Base-by-base conservation (phyloP, 768 basidiomycete genomes). In the Imleria badia region DNA sequence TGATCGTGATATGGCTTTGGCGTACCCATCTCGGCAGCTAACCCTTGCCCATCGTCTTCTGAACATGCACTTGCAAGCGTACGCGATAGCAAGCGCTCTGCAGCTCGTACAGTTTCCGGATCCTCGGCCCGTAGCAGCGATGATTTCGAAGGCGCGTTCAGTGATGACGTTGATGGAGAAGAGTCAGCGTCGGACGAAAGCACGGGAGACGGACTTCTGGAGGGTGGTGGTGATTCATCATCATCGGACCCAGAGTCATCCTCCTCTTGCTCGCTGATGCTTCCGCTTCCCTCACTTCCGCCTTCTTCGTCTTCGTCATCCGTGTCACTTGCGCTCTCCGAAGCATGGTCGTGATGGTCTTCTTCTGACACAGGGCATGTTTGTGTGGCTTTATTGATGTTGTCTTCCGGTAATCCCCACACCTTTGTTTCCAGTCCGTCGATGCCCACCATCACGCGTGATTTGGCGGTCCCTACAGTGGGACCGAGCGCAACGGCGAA, bases 401-500 rank as follows among this genome's bases (percentile, higher is more conserved):
- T 14, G 6, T 61, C 58, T 26, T 56, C 51, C 31, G 60, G 56
- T 22, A 62, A 36, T 19, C 67, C 70, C 70, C 69, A 71, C 3
- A 67, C 54, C 26, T 55, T 82, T 17, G 76, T 74, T 52, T 87
- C 82, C 9, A 91, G 65, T 0, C 84, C 85, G 65, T 90, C 82
- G 3, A 91, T 74, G 0, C 77, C 85, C 17, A 86, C 73, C 15
- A 89, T 66, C 2, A 90, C 78, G 56, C 78, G 78, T 1, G 85
- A 76, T 59, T 79, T 86, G 3, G 88, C 79, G 0, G 84, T 76
- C 14, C 80, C 79, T 5, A 84, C 65, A 48, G 81, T 86, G 0
- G 89, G 82, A 3, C 89, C 89, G 2, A 91, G 75, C 12, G 86
- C 72, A 39, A 91, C 76, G 0, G 81, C 80, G 15, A 92, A 70